Conservation (phyloP, 768 basidiomycete genomes). For the Hericium coralloides region DNA sequence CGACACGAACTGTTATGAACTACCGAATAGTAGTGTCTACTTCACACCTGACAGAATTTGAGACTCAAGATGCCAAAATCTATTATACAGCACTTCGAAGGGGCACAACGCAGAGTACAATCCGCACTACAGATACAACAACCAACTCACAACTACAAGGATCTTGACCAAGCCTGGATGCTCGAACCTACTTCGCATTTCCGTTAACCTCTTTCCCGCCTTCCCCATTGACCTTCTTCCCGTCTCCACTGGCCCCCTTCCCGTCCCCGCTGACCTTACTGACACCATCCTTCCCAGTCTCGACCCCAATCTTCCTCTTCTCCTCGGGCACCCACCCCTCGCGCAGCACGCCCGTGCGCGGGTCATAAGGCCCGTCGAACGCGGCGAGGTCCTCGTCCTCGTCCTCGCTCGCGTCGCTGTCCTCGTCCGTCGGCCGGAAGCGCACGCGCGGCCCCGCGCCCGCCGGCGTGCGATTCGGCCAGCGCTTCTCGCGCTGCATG, state of each 20-base stretch:
- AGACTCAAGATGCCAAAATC: too few relatives aligned
- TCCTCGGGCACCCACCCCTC: constrained; percentile 4
- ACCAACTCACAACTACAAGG: neutral
- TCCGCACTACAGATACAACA: neutral
- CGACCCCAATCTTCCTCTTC: neutral
- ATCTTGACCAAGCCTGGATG: neutral
- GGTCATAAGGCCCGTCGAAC: constrained; percentile 13
- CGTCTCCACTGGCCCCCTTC: neutral
- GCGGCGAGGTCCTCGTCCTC: constrained; percentile 6
- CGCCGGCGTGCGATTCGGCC: constrained; percentile 51
- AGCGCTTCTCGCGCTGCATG: constrained; percentile 66
- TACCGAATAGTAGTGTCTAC: too few relatives aligned
- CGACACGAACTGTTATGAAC: too few relatives aligned
- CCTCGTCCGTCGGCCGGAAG: constrained; percentile 53
- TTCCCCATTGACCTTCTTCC: neutral
- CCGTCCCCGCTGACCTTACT: neutral
- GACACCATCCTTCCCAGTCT: neutral
- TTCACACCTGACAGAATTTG: too few relatives aligned
- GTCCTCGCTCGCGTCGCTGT: constrained; percentile 21
- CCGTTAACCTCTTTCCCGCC: neutral
- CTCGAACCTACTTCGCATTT: neutral
- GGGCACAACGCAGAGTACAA: neutral
- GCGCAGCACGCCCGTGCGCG: constrained; percentile 8
- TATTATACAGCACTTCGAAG: neutral
- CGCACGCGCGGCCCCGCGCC: constrained; percentile 38